Evolutionary conservation across 345 rosid genomes (phyloP).

Genomic region (Camelina laxa): DNA sequence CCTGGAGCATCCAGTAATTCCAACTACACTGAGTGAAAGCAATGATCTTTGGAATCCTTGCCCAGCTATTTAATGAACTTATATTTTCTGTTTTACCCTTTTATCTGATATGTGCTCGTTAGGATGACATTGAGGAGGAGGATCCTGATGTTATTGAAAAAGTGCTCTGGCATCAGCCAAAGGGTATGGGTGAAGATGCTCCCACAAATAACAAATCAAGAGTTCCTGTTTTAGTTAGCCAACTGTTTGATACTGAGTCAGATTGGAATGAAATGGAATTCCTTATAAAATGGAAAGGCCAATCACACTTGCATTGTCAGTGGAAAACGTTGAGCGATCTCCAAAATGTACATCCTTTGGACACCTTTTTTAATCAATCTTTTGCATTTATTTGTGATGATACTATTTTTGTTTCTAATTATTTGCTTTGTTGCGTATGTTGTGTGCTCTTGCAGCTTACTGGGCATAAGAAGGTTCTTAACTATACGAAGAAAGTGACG

Average conservation of each 20-base stretch:
- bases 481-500: slow-evolving; percentile 84
- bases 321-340: slow-evolving; percentile 86
- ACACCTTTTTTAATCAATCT: slow-evolving; percentile 18
- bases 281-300: slow-evolving; percentile 99
- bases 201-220: slow-evolving; percentile 59
- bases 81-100: slow-evolving; percentile 3
- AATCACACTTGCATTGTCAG: slow-evolving; percentile 97
- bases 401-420: slow-evolving; percentile 23
- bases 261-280: slow-evolving; percentile 95
- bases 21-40: slow-evolving; percentile 16
- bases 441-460: slow-evolving; percentile 71
- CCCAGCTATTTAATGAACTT: slow-evolving; percentile 13
- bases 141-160: slow-evolving; percentile 94
- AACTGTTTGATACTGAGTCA: slow-evolving; percentile 74
- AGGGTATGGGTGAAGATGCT: slow-evolving; percentile 81
- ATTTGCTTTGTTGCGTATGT: slow-evolving; percentile 2
- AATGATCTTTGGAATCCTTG: slow-evolving; percentile 9
- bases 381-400: slow-evolving; percentile 14
- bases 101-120: slow-evolving; percentile 34
- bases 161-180: slow-evolving; percentile 98
- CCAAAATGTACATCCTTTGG: slow-evolving; percentile 71
- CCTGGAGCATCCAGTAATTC: slow-evolving; percentile 6
- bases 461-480: slow-evolving; percentile 95
- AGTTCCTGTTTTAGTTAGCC: slow-evolving; percentile 74
- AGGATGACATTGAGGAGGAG: slow-evolving; percentile 97